Base-by-base conservation (phyloP, 257 asterid genomes). In the Solanum bulbocastanum region DNA sequence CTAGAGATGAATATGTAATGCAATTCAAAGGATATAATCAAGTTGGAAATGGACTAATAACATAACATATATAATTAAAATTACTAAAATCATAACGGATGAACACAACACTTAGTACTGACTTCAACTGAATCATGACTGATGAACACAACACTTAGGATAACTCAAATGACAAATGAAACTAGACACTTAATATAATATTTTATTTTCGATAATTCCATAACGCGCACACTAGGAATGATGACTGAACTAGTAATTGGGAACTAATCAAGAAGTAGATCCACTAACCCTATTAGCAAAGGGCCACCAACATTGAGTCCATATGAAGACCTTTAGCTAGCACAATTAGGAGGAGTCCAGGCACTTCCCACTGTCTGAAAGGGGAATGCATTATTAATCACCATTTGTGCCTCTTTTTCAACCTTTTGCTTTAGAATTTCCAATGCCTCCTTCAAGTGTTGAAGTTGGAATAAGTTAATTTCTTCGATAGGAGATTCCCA, bases 401-500 rank as follows among this genome's bases (percentile, higher is more conserved):
- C 18, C 56, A 13, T 46, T 46, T 46, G 18, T 46, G 68, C 84
- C 68, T 68, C 62, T 14, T 25, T 23, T 20, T n/a, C 37, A 22
- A 66, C 79, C 1, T 32, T 56, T 35, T 65, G 25, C 13, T 76
- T 42, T 8, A 89, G 58, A 3, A 16, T 42, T 32, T 87, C 49
- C 79, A 84, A 15, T 30, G 87, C 87, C 6, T 23, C 46, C 14
- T 60, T 85, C 40, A 87, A 10, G 1, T 49, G 35, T 42, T 78
- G 65, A n/a, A 89, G 82, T 36, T 89, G 88, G 23, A 52, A 56
- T 8, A 78, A 39, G 35, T 71, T 65, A 23, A 89, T 87, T 78
- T 71, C 88, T 15, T 79, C 56, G 2, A 72, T n/a, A 1, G 88
- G 90, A 18, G 52, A 49, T 69, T 87, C 90, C 90, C 88, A 87